phyloP scores from a whole-genome alignment of 495 filamentous ascomycete species.

The Apiosordaria backusii region DNA sequence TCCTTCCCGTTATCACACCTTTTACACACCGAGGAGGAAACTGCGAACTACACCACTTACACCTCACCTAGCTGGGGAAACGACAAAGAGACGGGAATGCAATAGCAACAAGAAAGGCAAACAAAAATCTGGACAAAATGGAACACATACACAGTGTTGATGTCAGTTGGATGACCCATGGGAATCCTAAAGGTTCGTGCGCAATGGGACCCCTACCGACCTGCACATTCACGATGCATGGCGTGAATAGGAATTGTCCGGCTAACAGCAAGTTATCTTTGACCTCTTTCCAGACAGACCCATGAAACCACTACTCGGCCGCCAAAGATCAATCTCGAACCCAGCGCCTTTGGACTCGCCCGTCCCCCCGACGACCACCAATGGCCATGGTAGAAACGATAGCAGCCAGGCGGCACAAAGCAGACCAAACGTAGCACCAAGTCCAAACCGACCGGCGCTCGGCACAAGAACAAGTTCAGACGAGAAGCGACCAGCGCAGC shows the following conservation, averaged over 20 bases:
- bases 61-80: background rate
- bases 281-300: slow-evolving; percentile 22
- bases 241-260: background rate
- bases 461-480: slow-evolving; percentile 28
- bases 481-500: slow-evolving; percentile 31
- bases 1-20: background rate
- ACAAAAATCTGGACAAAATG: slow-evolving; percentile 39
- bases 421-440: slow-evolving; percentile 26
- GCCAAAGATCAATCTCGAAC: slow-evolving; percentile 26
- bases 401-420: background rate
- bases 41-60: background rate
- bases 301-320: slow-evolving; percentile 18
- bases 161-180: slow-evolving; percentile 63
- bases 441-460: slow-evolving; percentile 23
- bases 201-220: background rate
- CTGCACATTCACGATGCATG: background rate
- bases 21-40: background rate
- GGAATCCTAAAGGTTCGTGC: slow-evolving; percentile 43
- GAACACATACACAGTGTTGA: slow-evolving; percentile 63
- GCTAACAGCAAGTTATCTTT: background rate
- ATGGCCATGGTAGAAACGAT: background rate
- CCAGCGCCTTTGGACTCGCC: slow-evolving; percentile 18
- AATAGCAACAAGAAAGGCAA: slow-evolving; percentile 13
- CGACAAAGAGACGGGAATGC: background rate
- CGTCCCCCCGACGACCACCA: slow-evolving; percentile 3